Base-by-base conservation (phyloP, 2,329 filamentous ascomycete genomes). In the Herpomyces periplanetae region DNA sequence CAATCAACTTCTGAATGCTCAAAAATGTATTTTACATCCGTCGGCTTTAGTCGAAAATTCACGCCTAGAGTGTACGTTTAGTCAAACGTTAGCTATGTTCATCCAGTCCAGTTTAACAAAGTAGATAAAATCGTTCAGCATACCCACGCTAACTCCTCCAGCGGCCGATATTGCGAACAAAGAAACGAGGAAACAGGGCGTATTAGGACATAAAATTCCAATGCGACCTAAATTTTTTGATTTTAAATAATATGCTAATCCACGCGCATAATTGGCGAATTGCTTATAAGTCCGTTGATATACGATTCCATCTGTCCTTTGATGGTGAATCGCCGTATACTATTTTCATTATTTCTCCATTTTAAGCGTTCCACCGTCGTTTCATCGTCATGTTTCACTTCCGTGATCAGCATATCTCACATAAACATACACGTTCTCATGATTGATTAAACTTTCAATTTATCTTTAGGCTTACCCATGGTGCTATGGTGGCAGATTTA, bases 1-100 rank as follows among this genome's bases (percentile, higher is more conserved):
- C 53, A 45, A 31, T 96, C 75, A 0, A 66, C 73, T 22, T 85
- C 66, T 4, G 62, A 56, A 40, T 73, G 75, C 15, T 60, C 53
- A 31, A 96, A 68, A 24, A 91, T 85, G 37, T 91, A 96, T 9
- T 51, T 45, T 23, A 96, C 61, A 31, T 96, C 80, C 25, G 73
- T 66, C 13, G 51, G 44, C 35, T 80, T 80, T 17, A 88, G 42
- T 2, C 61, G 44, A 29, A 65, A 65, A 27, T 68, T 68, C 17
- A 60, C 53, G 3, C 47, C 51, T 42, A 26, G 27, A 6, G 16
- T 3, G 8, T 17, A 4, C 6, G 17, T 10, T 21, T 19, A 20
- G 15, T 17, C 18, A 5, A 3, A 13, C n/a, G 6, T 13, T 11
- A 17, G 10, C 6, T 10, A 13, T 8, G 9, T 10, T 13, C 7